Conservation (phyloP, 345 rosid species). For the Punica granatum region DNA sequence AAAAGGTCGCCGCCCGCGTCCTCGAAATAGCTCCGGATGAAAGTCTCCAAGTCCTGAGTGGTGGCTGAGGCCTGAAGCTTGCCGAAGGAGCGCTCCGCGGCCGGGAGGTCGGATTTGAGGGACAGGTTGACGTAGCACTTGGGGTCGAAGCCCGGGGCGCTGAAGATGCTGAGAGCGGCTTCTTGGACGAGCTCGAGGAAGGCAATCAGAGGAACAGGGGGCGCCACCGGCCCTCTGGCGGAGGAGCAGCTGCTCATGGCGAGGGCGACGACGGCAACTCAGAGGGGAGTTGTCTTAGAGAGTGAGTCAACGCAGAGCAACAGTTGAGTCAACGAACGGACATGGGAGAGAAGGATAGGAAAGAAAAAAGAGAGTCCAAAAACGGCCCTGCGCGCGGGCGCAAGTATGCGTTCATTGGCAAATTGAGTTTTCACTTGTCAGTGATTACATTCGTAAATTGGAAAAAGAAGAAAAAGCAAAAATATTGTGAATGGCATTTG, state of each 20-base stretch:
- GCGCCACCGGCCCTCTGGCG: background rate
- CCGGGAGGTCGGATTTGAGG: conserved; percentile 35
- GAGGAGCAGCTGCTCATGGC: background rate
- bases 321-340: too few relatives aligned
- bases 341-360: background rate
- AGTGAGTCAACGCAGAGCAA: conserved; percentile 20
- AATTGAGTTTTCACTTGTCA: too few relatives aligned
- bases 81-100: conserved; percentile 34
- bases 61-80: conserved; percentile 29
- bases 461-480: too few relatives aligned
- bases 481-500: too few relatives aligned
- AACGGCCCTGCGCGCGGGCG: too few relatives aligned
- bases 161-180: conserved; percentile 39
- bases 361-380: too few relatives aligned
- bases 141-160: conserved; percentile 34
- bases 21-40: conserved; percentile 26
- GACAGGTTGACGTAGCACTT: conserved; percentile 56
- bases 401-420: too few relatives aligned
- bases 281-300: background rate
- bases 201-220: conserved; percentile 20
- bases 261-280: background rate
- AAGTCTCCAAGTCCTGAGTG: conserved; percentile 14
- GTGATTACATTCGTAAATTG: too few relatives aligned
- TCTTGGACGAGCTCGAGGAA: conserved; percentile 59
- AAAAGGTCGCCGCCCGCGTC: conserved; percentile 42